Base-by-base conservation (phyloP, 768 basidiomycete species). In the Boletales sp. region DNA sequence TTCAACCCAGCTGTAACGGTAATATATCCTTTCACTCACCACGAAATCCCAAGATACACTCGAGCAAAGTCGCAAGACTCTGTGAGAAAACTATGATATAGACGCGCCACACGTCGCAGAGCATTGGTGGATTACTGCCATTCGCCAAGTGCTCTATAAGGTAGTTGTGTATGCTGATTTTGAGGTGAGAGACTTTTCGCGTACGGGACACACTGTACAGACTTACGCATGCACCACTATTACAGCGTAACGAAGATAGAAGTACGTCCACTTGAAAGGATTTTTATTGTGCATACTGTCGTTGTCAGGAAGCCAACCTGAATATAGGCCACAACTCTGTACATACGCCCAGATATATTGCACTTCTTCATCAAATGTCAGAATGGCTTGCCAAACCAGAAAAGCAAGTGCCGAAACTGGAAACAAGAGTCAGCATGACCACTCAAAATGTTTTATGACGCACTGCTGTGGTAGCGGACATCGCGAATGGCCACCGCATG, bases 201-300 rank as follows among this genome's bases (percentile, higher is more conserved):
- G 18, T 9, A 12, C 7, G 8, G 12, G 19, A 42, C 5, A n/a
- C 3, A 5, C 19, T 21, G 15, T 3, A 10, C 35, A 31, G 17
- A 54, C 63, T 61, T 35, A 66, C 64, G 54, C 8, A 13, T 57
- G 62, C 28, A 50, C 54, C 5, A 51, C 25, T 37, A 67, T 45
- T 6, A 49, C 50, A 36, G 47, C 35, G 51, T 67, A 67, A n/a
- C 55, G 65, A 52, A 66, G 51, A 41, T 60, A 57, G n/a, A 65
- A 34, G 25, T 65, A 65, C 15, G 63, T 15, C 69, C 70, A 70
- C 46, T 66, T 71, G 28, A 62, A 54, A 5, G 48, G 45, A 8
- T 41, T 60, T n/a, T 19, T 43, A 15, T 55, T 55, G 10, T 48
- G 51, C 53, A 66, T 67, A 12, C 65, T 70, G 33, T n/a, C 12